Conservation (phyloP, 306 rosid genomes). For the Castanea mollissima region DNA sequence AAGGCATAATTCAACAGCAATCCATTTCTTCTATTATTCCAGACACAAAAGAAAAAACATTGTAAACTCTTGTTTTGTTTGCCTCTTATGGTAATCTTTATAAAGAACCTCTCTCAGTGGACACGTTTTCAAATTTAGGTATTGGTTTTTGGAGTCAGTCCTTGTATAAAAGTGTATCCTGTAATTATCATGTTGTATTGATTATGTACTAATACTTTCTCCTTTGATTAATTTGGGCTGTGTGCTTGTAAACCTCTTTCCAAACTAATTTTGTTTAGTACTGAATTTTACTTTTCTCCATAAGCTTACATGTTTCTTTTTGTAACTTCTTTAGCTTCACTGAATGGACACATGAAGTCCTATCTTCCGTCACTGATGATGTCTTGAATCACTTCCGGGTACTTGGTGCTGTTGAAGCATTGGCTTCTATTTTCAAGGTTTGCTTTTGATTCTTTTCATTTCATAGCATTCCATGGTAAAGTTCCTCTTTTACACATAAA, state of each 20-base stretch:
- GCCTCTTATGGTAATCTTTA: not conserved
- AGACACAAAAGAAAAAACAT: not conserved
- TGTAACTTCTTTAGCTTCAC: conserved; percentile 64
- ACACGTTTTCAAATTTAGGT: no score
- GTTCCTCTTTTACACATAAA: not conserved
- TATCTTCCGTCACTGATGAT: conserved; percentile 63
- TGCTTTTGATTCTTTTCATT: conserved; percentile 27
- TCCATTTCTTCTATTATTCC: not conserved
- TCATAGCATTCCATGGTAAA: not conserved
- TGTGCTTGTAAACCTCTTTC: not conserved
- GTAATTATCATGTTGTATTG: not conserved
- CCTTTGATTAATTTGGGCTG: not conserved
- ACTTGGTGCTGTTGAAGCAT: conserved; percentile 76
- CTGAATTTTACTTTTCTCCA: not conserved
- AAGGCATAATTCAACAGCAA: not conserved
- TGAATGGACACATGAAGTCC: conserved; percentile 79
- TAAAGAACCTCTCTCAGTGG: not conserved
- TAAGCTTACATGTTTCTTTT: conserved; percentile 28
- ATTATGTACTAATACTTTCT: not conserved
- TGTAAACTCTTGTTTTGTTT: not conserved
- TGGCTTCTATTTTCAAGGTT: conserved; percentile 93
- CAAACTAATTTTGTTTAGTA: not conserved
- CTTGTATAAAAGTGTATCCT: no score
- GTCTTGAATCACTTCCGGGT: conserved; percentile 65
- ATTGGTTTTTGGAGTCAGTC: no score